These are phyloP conservation scores for Polychytrium aggregatum DNA, from an alignment of 192 early-diverging fungal species.

Conservation along the genomic window DNA sequence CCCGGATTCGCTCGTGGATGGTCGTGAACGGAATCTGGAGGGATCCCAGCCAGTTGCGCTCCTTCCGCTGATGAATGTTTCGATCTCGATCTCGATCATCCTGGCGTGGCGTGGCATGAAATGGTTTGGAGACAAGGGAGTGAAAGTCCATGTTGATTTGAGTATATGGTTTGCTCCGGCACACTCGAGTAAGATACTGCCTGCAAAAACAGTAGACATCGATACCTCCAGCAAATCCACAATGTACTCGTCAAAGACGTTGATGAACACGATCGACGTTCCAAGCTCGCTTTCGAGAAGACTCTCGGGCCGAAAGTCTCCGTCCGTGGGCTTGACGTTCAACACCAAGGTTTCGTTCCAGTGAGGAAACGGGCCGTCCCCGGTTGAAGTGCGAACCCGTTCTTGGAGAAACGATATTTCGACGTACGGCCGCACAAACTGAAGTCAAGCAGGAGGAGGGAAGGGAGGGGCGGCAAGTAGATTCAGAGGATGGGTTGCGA, in stretches of 20 bases:
- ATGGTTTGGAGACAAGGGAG: too few relatives aligned
- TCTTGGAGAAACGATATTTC: constrained; percentile 35
- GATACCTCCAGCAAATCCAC: constrained; percentile 31
- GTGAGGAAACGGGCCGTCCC: constrained; percentile 35
- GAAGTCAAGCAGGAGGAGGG: constrained; percentile 1
- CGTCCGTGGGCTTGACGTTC: constrained; percentile 17
- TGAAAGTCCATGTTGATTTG: too few relatives aligned
- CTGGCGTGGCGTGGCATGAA: too few relatives aligned
- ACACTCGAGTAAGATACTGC: too few relatives aligned
- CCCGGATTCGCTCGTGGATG: constrained; percentile 33
- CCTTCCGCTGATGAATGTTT: constrained; percentile 31
- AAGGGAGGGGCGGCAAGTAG: too few relatives aligned
- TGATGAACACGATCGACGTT: constrained; percentile 35
- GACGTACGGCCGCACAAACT: constrained; percentile 33
- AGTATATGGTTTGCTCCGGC: too few relatives aligned
- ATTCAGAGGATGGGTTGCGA: too few relatives aligned
- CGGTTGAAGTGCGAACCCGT: constrained; percentile 17
- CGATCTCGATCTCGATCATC: constrained; percentile 33
- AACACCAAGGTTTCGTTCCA: constrained; percentile 45
- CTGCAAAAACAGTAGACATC: too few relatives aligned
- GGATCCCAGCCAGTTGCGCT: constrained; percentile 39
- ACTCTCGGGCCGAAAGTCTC: constrained; percentile 28
- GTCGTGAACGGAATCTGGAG: constrained; percentile 36
- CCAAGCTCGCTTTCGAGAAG: constrained; percentile 28
- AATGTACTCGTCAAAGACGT: constrained; percentile 42